Evolutionary conservation across 352 stramenopile genomes (phyloP).

Genomic region (Pythium volutum): DNA sequence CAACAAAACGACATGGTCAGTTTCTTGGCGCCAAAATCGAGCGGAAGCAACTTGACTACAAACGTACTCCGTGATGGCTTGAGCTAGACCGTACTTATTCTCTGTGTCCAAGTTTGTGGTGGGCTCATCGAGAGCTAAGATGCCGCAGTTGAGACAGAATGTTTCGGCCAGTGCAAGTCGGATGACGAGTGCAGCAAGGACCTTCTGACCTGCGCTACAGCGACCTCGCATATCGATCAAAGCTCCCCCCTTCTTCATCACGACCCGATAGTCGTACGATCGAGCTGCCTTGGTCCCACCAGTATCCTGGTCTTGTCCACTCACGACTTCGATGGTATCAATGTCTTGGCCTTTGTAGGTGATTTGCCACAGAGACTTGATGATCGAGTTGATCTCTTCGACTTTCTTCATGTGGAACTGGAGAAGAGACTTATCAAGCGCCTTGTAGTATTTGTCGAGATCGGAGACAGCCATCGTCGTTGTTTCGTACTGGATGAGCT

Average conservation of each 20-base stretch:
- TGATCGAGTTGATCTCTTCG: conserved; percentile 99
- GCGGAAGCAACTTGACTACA: neutral
- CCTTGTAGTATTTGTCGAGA: conserved; percentile 97
- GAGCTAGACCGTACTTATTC: conserved; percentile 93
- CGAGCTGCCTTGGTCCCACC: conserved; percentile 42
- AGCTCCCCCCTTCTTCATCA: conserved; percentile 97
- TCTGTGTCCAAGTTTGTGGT: conserved; percentile 97
- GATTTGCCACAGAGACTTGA: conserved; percentile 96
- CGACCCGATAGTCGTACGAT: conserved; percentile 99
- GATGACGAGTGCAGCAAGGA: conserved; percentile 96
- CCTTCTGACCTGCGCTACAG: conserved; percentile 98
- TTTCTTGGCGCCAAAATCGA: neutral
- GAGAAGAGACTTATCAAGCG: conserved; percentile 94
- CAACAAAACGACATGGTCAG: neutral
- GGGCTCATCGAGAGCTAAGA: conserved; percentile 98
- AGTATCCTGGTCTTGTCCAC: conserved; percentile 82
- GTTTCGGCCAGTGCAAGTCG: conserved; percentile 97
- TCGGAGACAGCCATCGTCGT: conserved; percentile 95
- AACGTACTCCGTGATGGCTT: conserved; percentile 83
- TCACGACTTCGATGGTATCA: conserved; percentile 98
- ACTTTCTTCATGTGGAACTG: conserved; percentile 99
- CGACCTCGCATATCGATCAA: conserved; percentile 98
- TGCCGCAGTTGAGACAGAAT: conserved; percentile 98
- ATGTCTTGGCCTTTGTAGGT: conserved; percentile 99
- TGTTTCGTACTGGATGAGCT: conserved; percentile 95